Evolutionary conservation across 2,329 filamentous ascomycete genomes (phyloP), one percentile per base, ranked within the genome.

Genomic region (Verticillium longisporum): DNA sequence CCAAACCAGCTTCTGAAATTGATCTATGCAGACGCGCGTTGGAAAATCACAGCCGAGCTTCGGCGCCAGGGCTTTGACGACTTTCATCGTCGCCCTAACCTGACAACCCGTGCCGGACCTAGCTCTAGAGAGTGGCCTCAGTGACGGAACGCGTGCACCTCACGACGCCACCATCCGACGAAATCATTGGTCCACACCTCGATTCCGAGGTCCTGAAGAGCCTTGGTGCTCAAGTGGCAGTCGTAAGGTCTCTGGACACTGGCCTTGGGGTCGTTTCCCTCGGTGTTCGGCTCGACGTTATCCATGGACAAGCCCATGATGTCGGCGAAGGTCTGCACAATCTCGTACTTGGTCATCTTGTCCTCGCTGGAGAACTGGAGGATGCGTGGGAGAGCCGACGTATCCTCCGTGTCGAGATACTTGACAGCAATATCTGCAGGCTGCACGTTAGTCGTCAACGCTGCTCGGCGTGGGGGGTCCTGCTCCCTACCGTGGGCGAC

Each of bases 331-430:
- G 83, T 77, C 75, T 91, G 78, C 72, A 90, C 93, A 61, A 97
- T 96, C 73, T 94, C 87, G 73, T 93, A 96, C 77, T 97, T 97
- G 56, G 92, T 97, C 80, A 88, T 90, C 66, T 81, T 84, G 67
- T 96, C 90, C 74, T 97, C 91, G 55, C 91, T 92, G 3, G 89
- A 91, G 75, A 96, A 96, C 60, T 97, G 92, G 18, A 97, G 80
- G 54, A 92, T 83, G 33, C 71, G 77, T 0, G 92, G 92, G 45
- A 96, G 75, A 15, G 77, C 70, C 11, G 77, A 72, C 58, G 80
- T 76, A 41, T 83, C 77, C 45, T 72, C 68, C 13, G 78, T 74
- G 4, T 72, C 74, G 60, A 89, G 77, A 68, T 93, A 95, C 68
- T 89, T 87, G 63, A 79, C 80, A 1, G 89, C 85, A 56, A 95